Evolutionary conservation across 148 eudicot species (phyloP).

Genomic region (Cornus kousa): DNA sequence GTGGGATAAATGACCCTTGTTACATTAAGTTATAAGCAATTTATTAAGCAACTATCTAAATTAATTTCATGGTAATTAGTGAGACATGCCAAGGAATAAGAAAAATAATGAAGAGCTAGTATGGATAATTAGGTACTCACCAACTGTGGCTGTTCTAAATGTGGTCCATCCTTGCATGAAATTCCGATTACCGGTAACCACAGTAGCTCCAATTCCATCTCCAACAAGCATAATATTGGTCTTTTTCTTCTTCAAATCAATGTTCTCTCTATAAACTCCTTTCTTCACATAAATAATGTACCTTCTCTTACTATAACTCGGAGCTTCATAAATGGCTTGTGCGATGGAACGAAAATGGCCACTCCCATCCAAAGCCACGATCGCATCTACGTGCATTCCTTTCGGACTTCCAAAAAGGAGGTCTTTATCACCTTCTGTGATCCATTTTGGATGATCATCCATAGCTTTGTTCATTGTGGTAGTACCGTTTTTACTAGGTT

Average conservation of each 20-base stretch:
- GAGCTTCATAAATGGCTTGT: slow-evolving; percentile 63
- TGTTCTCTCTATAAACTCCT: slow-evolving; percentile 76
- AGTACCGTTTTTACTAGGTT: slow-evolving; percentile 38
- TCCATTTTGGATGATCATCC: slow-evolving; percentile 58
- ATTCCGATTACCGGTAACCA: slow-evolving; percentile 60
- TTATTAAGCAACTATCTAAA: no score
- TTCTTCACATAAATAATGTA: slow-evolving; percentile 69
- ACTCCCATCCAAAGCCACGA: slow-evolving; percentile 67
- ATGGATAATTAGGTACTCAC: slow-evolving; percentile 25
- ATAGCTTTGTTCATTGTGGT: slow-evolving; percentile 3
- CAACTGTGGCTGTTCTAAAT: slow-evolving; percentile 85
- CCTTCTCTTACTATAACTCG: slow-evolving; percentile 57
- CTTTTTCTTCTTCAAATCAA: slow-evolving; percentile 83
- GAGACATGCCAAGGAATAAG: not conserved
- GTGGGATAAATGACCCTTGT: no score
- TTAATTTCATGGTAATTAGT: no score
- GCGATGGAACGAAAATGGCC: slow-evolving; percentile 52
- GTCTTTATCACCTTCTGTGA: slow-evolving; percentile 64
- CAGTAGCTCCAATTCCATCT: slow-evolving; percentile 75
- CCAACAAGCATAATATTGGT: slow-evolving; percentile 79
- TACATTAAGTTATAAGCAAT: no score
- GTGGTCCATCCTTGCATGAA: slow-evolving; percentile 94
- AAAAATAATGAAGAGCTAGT: not conserved
- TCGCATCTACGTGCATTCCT: slow-evolving; percentile 62
- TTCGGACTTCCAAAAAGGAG: slow-evolving; percentile 34